Conservation (phyloP, 805 yeast species). For the Metschnikowia cubensis region DNA sequence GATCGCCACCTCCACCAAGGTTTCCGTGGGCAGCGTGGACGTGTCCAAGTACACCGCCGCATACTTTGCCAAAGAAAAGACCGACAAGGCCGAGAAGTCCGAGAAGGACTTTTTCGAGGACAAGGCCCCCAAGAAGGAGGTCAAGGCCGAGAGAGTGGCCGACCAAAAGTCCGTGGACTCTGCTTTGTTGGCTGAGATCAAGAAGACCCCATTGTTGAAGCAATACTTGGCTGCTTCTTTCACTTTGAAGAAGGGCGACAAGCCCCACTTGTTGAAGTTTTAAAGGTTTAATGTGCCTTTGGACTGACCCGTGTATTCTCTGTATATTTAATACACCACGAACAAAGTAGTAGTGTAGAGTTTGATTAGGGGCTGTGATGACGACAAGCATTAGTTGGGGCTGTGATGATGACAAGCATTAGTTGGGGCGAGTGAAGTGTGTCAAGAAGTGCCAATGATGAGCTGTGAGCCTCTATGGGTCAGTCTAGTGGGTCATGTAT, state of each 20-base stretch:
- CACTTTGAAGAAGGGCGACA: conserved; percentile 97
- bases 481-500: no score
- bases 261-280: conserved; percentile 96
- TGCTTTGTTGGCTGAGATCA: conserved; percentile 87
- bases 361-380: no score
- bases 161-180: conserved; percentile 96
- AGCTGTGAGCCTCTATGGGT: no score
- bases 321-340: conserved; percentile 21
- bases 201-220: conserved; percentile 95
- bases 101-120: conserved; percentile 90
- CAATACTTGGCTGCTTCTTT: conserved; percentile 94
- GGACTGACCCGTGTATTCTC: conserved; percentile 4
- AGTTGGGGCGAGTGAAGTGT: no score
- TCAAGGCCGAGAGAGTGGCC: conserved; percentile 89
- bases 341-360: conserved; percentile 2
- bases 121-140: conserved; percentile 72
- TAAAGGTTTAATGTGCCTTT: conserved; percentile 39
- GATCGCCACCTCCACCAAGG: conserved; percentile 95
- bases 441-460: no score
- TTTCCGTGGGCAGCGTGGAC: conserved; percentile 73
- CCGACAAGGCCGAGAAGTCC: conserved; percentile 75
- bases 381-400: no score
- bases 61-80: conserved; percentile 95
- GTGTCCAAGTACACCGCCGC: conserved; percentile 88
- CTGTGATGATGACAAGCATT: no score